Evolutionary conservation across 2,329 filamentous ascomycete species (phyloP), one percentile per base, ranked within the genome.

Genomic region (Exophiala oligosperma): DNA sequence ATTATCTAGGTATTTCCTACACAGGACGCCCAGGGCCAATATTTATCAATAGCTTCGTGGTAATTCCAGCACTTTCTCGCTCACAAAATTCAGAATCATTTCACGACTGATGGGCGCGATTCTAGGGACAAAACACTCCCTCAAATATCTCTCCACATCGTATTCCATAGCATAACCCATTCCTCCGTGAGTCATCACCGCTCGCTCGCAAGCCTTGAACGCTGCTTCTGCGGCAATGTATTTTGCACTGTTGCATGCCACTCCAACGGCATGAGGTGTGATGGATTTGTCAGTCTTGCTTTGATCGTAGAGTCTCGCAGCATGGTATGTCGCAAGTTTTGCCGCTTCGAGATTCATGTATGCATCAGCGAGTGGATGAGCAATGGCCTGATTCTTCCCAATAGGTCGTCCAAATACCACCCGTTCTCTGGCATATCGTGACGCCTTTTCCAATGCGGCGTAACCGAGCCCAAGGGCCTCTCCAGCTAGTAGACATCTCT

Each of bases 401-500:
- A 89, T 88, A 0, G 84, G 81, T 1, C 84, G 74, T n/a, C 79
- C 76, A 65, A 89, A 89, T 0, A 89, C 84, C 3, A 86, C 77
- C 0, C 88, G 79, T 38, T 89, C 85, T 52, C 80, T 77, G 0
- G 88, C 87, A 64, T 92, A 92, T 17, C 76, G 77, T 0, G 84
- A 79, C 0, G 89, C 88, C 62, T 78, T 84, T 56, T 78, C 76
- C 28, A 86, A 74, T 8, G 84, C 90, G 0, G 86, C 88, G 66
- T 94, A 94, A 0, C 90, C 91, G 0, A 95, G 75, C 0, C 91
- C 90, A 0, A 94, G 78, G 0, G 91, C 90, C 74, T 94, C 90
- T 24, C 90, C 90, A 1, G 89, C 90, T 0, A 92, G 76, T 0
- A 92, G 79, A 68, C 88, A 90, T 2, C 89, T 79, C 71, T 92